A percentile compares a stretch with the other conserved stretches of the same genome.
Conservation (phyloP, 2,329 filamentous ascomycete species). For the Monilinia fructigena region DNA sequence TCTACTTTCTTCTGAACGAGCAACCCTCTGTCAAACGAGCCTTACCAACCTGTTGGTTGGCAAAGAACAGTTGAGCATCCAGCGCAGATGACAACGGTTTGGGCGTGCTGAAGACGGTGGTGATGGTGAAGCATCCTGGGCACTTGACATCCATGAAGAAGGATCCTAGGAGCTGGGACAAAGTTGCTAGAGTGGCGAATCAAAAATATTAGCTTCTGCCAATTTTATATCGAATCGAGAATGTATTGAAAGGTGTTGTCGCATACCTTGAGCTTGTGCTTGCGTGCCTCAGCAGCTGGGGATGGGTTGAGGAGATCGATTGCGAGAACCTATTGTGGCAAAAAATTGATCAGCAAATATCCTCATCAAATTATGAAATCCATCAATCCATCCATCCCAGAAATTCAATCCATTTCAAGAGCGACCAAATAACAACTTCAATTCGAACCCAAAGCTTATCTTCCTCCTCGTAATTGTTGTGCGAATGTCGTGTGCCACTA, state of each 20-base stretch:
- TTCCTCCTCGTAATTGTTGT: slow-evolving; percentile 25
- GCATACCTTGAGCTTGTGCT: slow-evolving; percentile 99
- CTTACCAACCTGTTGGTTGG: slow-evolving; percentile 99
- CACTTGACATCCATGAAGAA: slow-evolving; percentile 99
- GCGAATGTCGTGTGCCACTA: slow-evolving; percentile 37
- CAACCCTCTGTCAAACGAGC: slow-evolving; percentile 98
- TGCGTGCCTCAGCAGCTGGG: slow-evolving; percentile 95
- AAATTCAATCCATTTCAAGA: slow-evolving; percentile 14
- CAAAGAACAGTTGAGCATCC: slow-evolving; percentile 99
- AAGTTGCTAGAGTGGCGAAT: slow-evolving; percentile 62
- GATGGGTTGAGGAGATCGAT: slow-evolving; percentile 99
- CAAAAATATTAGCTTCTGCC: slow-evolving; percentile 21
- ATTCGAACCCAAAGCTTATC: slow-evolving; percentile 16
- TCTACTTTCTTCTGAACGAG: slow-evolving; percentile 99
- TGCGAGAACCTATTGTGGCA: slow-evolving; percentile 83
- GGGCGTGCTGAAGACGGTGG: slow-evolving; percentile 99
- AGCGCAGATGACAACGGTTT: slow-evolving; percentile 99
- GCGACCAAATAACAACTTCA: slow-evolving; percentile 22
- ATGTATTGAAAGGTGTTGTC: slow-evolving; percentile 14
- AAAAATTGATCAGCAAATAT: slow-evolving; percentile 49
- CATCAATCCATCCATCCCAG: slow-evolving; percentile 33
- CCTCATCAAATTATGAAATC: slow-evolving; percentile 27
- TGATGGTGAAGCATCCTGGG: slow-evolving; percentile 99
- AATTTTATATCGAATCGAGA: neutral
- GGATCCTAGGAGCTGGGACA: slow-evolving; percentile 92